A percentile compares a stretch with the other conserved stretches of the same genome.
Conservation (phyloP, 1,139 yeast genomes). For the Candida anutae region DNA sequence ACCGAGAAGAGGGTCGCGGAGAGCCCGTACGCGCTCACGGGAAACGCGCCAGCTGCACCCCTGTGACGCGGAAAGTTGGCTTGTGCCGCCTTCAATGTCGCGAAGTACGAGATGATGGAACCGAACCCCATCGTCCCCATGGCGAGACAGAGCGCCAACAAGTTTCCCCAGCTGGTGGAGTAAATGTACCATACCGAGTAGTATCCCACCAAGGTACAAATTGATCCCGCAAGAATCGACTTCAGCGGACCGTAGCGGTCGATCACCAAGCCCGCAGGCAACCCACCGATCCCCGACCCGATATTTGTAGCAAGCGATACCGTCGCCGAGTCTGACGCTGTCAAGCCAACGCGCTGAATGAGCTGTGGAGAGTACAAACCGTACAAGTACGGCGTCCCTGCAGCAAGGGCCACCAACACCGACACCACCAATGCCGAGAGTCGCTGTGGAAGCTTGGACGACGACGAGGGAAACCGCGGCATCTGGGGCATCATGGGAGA, state of each 20-base stretch:
- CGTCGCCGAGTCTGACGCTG: constrained; percentile 55
- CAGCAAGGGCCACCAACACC: constrained; percentile 31
- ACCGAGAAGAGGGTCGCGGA: constrained; percentile 38
- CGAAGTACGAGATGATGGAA: constrained; percentile 54
- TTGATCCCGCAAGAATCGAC: constrained; percentile 48
- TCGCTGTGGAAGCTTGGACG: constrained; percentile 8
- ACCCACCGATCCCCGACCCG: constrained; percentile 63
- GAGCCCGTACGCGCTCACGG: constrained; percentile 52
- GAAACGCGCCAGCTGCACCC: constrained; percentile 63
- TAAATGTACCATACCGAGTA: constrained; percentile 27
- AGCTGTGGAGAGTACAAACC: constrained; percentile 71
- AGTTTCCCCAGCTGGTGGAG: constrained; percentile 12
- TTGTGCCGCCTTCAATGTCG: constrained; percentile 63
- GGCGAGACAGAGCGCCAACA: constrained; percentile 24
- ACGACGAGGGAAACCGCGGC: background rate
- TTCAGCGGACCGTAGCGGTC: constrained; percentile 51
- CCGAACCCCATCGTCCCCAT: constrained; percentile 56
- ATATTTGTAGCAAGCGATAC: constrained; percentile 54
- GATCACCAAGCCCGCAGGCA: constrained; percentile 60
- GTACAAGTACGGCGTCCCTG: constrained; percentile 69
- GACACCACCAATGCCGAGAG: constrained; percentile 12
- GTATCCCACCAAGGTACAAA: constrained; percentile 38
- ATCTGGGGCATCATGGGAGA: background rate
- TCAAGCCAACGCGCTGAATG: constrained; percentile 45
- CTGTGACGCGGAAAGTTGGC: constrained; percentile 62